Evolutionary conservation across 257 asterid genomes (phyloP).

Genomic region (Marsdenia floribunda): DNA sequence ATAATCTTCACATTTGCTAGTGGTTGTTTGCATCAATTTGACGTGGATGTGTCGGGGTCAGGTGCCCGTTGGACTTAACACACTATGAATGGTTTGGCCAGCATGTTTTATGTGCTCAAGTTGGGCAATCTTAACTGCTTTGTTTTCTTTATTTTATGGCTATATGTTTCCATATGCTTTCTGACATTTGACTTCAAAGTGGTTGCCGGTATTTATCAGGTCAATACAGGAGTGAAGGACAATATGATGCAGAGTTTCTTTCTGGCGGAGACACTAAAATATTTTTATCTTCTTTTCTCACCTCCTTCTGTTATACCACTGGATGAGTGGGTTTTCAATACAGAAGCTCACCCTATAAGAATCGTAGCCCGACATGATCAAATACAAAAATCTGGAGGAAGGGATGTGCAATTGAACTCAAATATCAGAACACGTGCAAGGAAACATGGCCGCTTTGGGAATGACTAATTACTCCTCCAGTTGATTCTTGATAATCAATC

Average conservation of each 20-base stretch:
- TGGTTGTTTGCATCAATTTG: background rate
- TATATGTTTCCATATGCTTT: background rate
- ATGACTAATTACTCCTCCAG: conserved; percentile 17
- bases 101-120: background rate
- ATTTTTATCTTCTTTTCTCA: conserved; percentile 94
- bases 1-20: background rate
- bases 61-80: background rate
- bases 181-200: background rate
- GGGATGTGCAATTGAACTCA: conserved; percentile 28
- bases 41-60: no score
- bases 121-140: background rate
- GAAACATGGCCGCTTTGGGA: conserved; percentile 83
- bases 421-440: conserved; percentile 58
- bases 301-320: conserved; percentile 86
- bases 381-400: conserved; percentile 22
- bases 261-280: conserved; percentile 92
- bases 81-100: background rate
- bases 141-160: background rate
- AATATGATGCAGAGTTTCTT: conserved; percentile 99
- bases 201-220: conserved; percentile 45
- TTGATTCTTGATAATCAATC: background rate
- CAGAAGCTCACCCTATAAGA: conserved; percentile 95
- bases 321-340: conserved; percentile 98
- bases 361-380: conserved; percentile 55
- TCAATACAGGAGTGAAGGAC: conserved; percentile 89